Base-by-base conservation (phyloP, 768 basidiomycete genomes). In the Podaxis carcinomalis region DNA sequence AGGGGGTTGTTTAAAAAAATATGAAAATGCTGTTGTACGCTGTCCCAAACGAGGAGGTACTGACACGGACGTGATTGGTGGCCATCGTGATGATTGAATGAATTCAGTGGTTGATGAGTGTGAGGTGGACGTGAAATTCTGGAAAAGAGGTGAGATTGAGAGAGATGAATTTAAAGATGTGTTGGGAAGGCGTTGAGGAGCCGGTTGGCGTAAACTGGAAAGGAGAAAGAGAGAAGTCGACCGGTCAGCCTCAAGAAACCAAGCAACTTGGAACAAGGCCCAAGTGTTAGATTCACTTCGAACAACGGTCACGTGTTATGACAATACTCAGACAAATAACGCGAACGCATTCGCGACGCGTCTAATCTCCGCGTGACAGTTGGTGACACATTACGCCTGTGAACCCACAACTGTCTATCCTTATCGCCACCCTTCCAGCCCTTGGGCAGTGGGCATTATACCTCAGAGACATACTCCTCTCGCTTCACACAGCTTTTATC, bases 21-120 rank as follows among this genome's bases (percentile, higher is more conserved):
- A 44, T 53, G 13, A 54, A 21, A 37, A 14, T 13, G 42, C 35
- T 61, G 59, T 55, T 28, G 19, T 61, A 44, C 58, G 32, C 51
- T 4, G 25, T 3, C 28, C 59, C 40, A 62, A 57, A 61, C 56
- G 55, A 61, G 55, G 59, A 59, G 62, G 47, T 61, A 72, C 80
- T 53, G 79, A 89, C 88, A 70, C 88, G 86, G 70, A 70, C 70
- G 70, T 82, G 77, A 78, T 80, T 86, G 68, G 77, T 83, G 69
- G 85, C 82, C 85, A 89, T 88, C 64, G 70, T 72, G 72, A 72
- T 68, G 59, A 21, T 49, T 39, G 53, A 61, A 55, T 32, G 44
- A 27, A 36, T 60, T 60, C 46, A 60, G 50, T 60, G 37, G 59
- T 35, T 49, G 59, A 49, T 40, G 53, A 32, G 59, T 51, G 37